A percentile compares a stretch with the other conserved stretches of the same genome.
Evolutionary conservation across 2,329 filamentous ascomycete genomes (phyloP).

Genomic region (Hypoxylon sp.): DNA sequence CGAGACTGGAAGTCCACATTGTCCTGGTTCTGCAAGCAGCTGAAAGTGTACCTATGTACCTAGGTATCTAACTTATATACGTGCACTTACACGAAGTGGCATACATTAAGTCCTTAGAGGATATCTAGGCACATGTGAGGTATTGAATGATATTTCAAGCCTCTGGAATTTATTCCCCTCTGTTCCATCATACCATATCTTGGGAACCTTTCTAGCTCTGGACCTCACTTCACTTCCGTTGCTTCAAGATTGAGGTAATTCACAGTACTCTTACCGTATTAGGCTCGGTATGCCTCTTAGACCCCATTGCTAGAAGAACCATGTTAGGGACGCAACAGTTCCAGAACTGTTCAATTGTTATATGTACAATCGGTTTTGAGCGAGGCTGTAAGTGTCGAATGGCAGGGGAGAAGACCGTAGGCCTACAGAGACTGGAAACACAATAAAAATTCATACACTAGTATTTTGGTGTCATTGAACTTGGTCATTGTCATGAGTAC

Average conservation of each 20-base stretch:
- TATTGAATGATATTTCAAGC: not conserved
- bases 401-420: too few species aligned
- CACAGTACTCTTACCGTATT: not conserved
- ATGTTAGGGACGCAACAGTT: too few species aligned
- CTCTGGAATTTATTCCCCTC: not conserved
- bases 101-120: not conserved
- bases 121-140: not conserved
- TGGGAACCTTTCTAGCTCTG: not conserved
- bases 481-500: not conserved
- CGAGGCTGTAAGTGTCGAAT: too few species aligned
- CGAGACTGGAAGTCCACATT: slow-evolving; percentile 2
- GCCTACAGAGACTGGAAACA: not conserved
- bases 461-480: not conserved
- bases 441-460: not conserved
- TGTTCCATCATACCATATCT: not conserved
- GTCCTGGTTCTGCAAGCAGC: slow-evolving; percentile 28
- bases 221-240: not conserved
- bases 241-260: not conserved
- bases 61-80: not conserved
- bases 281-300: not conserved
- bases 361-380: too few species aligned
- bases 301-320: not conserved
- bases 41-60: slow-evolving; percentile 25
- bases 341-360: too few species aligned
- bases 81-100: too few species aligned